Base-by-base conservation (phyloP, 2,329 filamentous ascomycete genomes). In the Colletotrichum sp. region DNA sequence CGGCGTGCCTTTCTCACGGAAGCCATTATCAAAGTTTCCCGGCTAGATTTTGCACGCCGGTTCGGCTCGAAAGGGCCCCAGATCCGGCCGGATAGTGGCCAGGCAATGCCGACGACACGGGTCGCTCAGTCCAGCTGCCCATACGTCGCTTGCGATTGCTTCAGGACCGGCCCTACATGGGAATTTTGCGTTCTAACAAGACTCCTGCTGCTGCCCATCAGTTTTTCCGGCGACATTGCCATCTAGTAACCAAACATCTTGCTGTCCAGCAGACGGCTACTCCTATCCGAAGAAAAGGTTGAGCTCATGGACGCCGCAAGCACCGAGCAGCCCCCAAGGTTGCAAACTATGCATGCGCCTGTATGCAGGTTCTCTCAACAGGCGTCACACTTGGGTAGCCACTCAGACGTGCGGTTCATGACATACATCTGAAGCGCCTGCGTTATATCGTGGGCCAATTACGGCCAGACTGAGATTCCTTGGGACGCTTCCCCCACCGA, bases 311-410 rank as follows among this genome's bases (percentile, higher is more conserved):
- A 65, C 65, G 44, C 71, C 63, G 62, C 59, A 44, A 52, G 59
- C n/a, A 55, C 27, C 30, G 22, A 30, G 44, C 15, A 59, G 36
- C 57, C 57, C 52, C 25, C 57, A 76, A 67, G 70, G 71, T 75
- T 72, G 62, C 30, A 65, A 65, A 69, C 59, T 64, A 57, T 62
- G 55, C 65, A 74, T 75, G 75, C 75, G 67, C 71, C 75, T 25
- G 66, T 44, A 75, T 77, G 75, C 75, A 77, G 66, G 72, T 67
- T 69, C 61, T 64, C 29, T 34, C 72, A 44, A 34, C 55, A 73
- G 70, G 59, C 49, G 52, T 76, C 64, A 76, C 64, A 69, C 12
- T 52, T 30, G 34, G 59, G 27, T 36, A 49, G 36, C 74, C 74
- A 76, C 36, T 76, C 57, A 74, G 57, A 36, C 57, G 65, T 55